These are phyloP conservation scores for Cyberlindnera galapagoensis DNA, from an alignment of 805 yeast genomes.

Conservation along the genomic window DNA sequence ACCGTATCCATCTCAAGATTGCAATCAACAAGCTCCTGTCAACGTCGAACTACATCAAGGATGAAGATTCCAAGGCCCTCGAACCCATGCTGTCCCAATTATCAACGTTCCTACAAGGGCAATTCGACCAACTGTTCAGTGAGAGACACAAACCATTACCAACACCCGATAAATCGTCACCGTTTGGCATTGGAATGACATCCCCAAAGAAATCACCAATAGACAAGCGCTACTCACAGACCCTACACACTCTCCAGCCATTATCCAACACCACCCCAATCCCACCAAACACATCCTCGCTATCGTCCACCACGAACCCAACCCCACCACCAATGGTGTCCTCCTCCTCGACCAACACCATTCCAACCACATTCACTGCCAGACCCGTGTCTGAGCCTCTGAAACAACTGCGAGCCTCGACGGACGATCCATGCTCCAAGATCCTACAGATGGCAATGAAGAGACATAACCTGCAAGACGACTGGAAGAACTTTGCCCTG, in stretches of 20 bases:
- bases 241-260: constrained; percentile 1
- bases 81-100: constrained; percentile 10
- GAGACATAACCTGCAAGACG: constrained; percentile 71
- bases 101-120: constrained; percentile 9
- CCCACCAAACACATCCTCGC: constrained; percentile 2
- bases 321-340: constrained; percentile 5
- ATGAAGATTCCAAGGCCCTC: constrained; percentile 12
- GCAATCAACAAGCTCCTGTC: constrained; percentile 48
- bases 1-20: constrained; percentile 54
- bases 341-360: constrained; percentile 3
- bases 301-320: constrained; percentile 16
- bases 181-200: too few relatives aligned
- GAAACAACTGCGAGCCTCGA: constrained; percentile 76
- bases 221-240: constrained; percentile 13
- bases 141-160: constrained; percentile 15
- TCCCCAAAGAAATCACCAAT: constrained; percentile 20
- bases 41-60: constrained; percentile 8
- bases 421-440: constrained; percentile 87
- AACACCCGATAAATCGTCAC: too few relatives aligned
- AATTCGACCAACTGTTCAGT: constrained; percentile 13
- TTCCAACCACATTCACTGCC: constrained; percentile 10
- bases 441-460: constrained; percentile 85
- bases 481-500: constrained; percentile 83
- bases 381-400: constrained; percentile 52
- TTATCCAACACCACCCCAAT: constrained; percentile 9